phyloP scores from a whole-genome alignment of 306 rosid genomes.

The Prunus armeniaca region DNA sequence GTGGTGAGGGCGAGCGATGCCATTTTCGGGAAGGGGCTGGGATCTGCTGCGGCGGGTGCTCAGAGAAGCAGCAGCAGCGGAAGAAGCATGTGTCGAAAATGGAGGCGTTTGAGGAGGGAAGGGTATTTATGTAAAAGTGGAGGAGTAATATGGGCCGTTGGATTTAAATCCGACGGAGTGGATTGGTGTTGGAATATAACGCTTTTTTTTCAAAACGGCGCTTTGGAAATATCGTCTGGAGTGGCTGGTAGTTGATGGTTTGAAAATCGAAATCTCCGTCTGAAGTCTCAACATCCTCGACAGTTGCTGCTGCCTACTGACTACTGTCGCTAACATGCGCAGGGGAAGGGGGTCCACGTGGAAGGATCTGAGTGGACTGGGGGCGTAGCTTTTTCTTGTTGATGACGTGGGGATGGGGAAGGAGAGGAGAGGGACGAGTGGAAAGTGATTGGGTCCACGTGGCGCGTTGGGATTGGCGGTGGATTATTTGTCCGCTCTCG shows the following conservation, averaged over 20 bases:
- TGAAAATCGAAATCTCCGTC: constrained; percentile 24
- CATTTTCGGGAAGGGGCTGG: constrained; percentile 33
- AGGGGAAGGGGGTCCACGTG: background rate
- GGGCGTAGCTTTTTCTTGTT: background rate
- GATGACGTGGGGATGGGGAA: constrained; percentile 3
- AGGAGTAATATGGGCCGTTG: constrained; percentile 24
- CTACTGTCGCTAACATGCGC: background rate
- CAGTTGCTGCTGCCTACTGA: too few relatives aligned
- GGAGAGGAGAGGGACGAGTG: background rate
- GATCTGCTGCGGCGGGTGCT: constrained; percentile 22
- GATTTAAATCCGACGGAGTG: constrained; percentile 39
- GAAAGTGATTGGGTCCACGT: background rate
- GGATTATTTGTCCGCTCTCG: background rate
- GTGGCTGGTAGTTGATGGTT: background rate
- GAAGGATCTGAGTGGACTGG: background rate
- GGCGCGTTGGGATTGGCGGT: background rate
- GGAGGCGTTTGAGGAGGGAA: background rate
- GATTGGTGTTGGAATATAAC: constrained; percentile 25
- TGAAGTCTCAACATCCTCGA: background rate
- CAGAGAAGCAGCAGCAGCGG: constrained; percentile 10
- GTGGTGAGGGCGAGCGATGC: constrained; percentile 71
- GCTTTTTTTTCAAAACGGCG: constrained; percentile 8
- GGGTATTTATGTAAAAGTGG: background rate
- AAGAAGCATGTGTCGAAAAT: background rate
- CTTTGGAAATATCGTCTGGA: constrained; percentile 37